Evolutionary conservation across 2,329 filamentous ascomycete species (phyloP).

Genomic region (Paecilomyces sp.): DNA sequence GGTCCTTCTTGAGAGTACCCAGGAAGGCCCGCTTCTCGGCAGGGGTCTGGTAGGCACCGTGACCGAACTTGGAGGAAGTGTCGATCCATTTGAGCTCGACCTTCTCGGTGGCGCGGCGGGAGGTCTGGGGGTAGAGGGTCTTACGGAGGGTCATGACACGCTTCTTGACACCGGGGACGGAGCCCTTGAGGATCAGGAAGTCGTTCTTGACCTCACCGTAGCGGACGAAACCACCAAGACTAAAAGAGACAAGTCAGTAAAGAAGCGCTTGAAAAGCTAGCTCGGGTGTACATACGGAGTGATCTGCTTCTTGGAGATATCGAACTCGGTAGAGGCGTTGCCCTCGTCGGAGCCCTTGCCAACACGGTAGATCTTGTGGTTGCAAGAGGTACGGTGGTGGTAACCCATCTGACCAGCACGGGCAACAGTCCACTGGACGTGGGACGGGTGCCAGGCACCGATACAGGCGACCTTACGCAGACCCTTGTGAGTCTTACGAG

Average conservation of each 20-base stretch:
- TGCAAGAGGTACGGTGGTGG: slow-evolving; percentile 99
- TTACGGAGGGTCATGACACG: slow-evolving; percentile 97
- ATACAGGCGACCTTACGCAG: slow-evolving; percentile 99
- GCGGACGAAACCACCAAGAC: slow-evolving; percentile 97
- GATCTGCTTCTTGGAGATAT: slow-evolving; percentile 98
- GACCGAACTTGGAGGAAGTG: slow-evolving; percentile 98
- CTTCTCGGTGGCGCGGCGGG: slow-evolving; percentile 94
- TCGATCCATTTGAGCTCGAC: slow-evolving; percentile 99
- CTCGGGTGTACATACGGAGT: slow-evolving; percentile 72
- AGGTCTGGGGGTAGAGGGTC: slow-evolving; percentile 97
- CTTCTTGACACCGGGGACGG: slow-evolving; percentile 98
- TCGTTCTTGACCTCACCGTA: slow-evolving; percentile 99
- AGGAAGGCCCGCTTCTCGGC: slow-evolving; percentile 97
- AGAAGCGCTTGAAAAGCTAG: not conserved
- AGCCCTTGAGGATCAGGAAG: slow-evolving; percentile 96
- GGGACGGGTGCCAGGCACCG: slow-evolving; percentile 99
- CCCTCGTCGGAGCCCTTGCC: slow-evolving; percentile 85
- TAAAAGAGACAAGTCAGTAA: slow-evolving; percentile 46
- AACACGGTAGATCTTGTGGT: slow-evolving; percentile 99
- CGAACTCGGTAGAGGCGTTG: slow-evolving; percentile 90
- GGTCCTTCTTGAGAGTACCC: slow-evolving; percentile 99
- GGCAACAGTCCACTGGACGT: slow-evolving; percentile 99
- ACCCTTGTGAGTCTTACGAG: slow-evolving; percentile 99
- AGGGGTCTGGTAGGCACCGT: slow-evolving; percentile 98
- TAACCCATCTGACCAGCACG: slow-evolving; percentile 99